phyloP scores from a whole-genome alignment of 73 alveolate species.

The Paramecium sonneborni region DNA sequence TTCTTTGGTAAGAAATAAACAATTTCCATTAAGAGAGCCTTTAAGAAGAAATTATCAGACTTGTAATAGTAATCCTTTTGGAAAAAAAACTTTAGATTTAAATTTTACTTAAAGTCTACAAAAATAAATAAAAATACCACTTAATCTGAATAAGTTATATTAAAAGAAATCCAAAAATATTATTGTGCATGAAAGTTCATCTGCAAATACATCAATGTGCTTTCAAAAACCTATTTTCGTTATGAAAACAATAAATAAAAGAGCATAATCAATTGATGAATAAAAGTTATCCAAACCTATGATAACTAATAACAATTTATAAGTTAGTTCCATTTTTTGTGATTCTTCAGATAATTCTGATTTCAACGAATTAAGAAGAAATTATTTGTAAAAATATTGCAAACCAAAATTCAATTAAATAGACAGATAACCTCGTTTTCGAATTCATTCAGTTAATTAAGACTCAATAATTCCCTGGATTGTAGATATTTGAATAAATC shows the following conservation, averaged over 20 bases:
- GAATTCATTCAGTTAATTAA: background rate
- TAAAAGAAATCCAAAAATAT: background rate
- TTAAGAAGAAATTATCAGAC: slow-evolving; percentile 19
- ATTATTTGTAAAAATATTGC: slow-evolving; percentile 2
- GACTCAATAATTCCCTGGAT: background rate
- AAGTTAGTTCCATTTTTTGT: background rate
- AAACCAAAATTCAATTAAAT: background rate
- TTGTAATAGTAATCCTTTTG: background rate
- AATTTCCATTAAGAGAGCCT: slow-evolving; percentile 33
- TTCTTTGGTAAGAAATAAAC: background rate
- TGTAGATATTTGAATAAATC: background rate
- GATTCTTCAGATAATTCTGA: slow-evolving; percentile 15
- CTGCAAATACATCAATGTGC: background rate
- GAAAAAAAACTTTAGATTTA: background rate
- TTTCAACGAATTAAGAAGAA: background rate
- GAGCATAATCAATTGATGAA: background rate
- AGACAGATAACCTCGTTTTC: background rate
- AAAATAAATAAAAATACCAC: background rate
- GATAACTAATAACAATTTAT: background rate
- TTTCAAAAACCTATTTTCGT: background rate
- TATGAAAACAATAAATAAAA: background rate
- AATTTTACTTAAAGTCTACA: background rate
- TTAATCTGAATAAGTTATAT: background rate
- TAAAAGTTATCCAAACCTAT: background rate
- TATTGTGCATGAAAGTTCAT: background rate